A percentile compares a stretch with the other conserved stretches of the same genome.
Conservation (phyloP, 1,139 yeast genomes). For the Martiniozyma asiatica region DNA sequence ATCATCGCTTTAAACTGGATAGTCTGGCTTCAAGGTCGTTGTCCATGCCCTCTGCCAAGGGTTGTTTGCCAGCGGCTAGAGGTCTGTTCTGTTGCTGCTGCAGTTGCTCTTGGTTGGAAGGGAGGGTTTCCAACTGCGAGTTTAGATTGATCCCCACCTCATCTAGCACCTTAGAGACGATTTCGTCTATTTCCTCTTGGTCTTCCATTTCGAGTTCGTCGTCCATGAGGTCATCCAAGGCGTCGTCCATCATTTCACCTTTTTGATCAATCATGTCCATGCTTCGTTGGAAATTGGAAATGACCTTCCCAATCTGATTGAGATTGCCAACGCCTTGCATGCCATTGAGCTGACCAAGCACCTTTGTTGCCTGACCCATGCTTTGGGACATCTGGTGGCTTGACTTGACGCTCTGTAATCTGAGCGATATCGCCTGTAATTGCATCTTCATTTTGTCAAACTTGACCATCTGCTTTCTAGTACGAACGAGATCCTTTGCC, state of each 20-base stretch:
- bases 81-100: constrained; percentile 32
- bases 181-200: constrained; percentile 87
- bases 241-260: constrained; percentile 98
- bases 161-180: constrained; percentile 82
- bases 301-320: constrained; percentile 78
- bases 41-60: constrained; percentile 39
- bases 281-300: constrained; percentile 91
- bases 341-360: constrained; percentile 76
- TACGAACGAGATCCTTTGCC: constrained; percentile 88
- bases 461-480: constrained; percentile 63
- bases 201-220: constrained; percentile 66
- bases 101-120: constrained; percentile 2
- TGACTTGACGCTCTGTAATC: constrained; percentile 83
- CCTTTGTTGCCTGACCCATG: constrained; percentile 89
- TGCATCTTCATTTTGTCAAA: constrained; percentile 93
- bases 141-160: constrained; percentile 90
- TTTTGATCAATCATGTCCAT: constrained; percentile 97
- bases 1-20: constrained; percentile 61
- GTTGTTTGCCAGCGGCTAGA: too few relatives aligned
- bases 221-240: constrained; percentile 90
- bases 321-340: constrained; percentile 71
- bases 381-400: constrained; percentile 93
- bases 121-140: constrained; percentile 48
- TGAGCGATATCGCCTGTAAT: constrained; percentile 80
- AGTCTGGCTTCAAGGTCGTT: constrained; percentile 85